These are phyloP conservation scores for Aureobasidium sp. DNA, from an alignment of 2,329 filamentous ascomycete species.

Conservation along the genomic window DNA sequence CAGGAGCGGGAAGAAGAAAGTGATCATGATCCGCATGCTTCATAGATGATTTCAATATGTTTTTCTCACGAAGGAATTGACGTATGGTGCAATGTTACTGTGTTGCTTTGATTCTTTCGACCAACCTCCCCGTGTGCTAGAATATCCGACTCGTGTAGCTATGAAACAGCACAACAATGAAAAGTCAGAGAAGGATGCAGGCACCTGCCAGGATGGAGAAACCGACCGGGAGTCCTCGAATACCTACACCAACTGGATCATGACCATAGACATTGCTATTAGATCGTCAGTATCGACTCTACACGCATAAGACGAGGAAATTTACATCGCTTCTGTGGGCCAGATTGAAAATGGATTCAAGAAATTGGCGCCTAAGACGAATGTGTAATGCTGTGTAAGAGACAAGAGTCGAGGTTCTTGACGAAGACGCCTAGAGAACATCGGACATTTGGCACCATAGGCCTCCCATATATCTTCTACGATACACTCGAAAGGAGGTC, in stretches of 20 bases:
- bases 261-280: conserved; percentile 54
- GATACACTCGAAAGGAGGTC: neutral
- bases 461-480: neutral
- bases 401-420: conserved; percentile 26
- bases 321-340: conserved; percentile 52
- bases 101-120: neutral
- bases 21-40: neutral
- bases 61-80: conserved; percentile 1
- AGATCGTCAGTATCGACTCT: neutral
- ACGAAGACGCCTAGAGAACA: too few relatives aligned
- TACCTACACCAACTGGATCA: conserved; percentile 56
- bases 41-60: neutral
- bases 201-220: conserved; percentile 58
- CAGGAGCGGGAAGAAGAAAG: conserved; percentile 5
- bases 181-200: conserved; percentile 50
- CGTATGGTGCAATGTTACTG: neutral
- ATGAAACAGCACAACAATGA: conserved; percentile 25
- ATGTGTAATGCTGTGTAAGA: conserved; percentile 33
- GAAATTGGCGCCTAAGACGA: conserved; percentile 34
- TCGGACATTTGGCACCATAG: too few relatives aligned
- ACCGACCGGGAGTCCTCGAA: conserved; percentile 58
- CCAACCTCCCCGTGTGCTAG: neutral
- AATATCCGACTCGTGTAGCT: neutral
- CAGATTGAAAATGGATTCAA: conserved; percentile 47
- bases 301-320: neutral